Percentiles rank a stretch among this genome's conserved stretches.
These are phyloP conservation scores for Collybia nuda DNA, from an alignment of 768 basidiomycete species.

Conservation along the genomic window DNA sequence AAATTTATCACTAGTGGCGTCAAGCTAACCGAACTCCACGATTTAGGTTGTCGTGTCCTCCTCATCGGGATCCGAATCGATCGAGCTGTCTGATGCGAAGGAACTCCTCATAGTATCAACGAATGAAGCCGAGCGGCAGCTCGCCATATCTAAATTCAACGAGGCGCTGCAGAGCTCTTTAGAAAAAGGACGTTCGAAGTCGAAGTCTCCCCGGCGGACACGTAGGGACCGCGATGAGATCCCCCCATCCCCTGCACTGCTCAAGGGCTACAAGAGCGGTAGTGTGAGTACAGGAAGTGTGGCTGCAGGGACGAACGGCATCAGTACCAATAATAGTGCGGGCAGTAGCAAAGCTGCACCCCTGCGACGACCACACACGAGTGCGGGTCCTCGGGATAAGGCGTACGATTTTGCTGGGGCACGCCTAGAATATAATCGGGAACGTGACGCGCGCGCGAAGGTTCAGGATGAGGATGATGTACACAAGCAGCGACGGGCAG, in stretches of 20 bases:
- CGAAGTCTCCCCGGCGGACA: constrained; percentile 53
- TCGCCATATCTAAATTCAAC: constrained; percentile 60
- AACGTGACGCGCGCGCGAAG: constrained; percentile 1
- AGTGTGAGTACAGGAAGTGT: constrained; percentile 11
- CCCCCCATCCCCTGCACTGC: constrained; percentile 41
- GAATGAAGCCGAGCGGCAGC: constrained; percentile 65
- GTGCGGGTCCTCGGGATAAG: constrained; percentile 69
- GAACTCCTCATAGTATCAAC: constrained; percentile 70
- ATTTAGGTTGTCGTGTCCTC: constrained; percentile 49
- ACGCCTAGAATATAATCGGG: not conserved
- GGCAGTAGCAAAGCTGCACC: constrained; percentile 11
- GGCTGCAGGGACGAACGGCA: not conserved
- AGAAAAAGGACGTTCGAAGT: constrained; percentile 43
- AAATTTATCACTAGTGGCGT: constrained; percentile 5
- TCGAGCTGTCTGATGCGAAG: constrained; percentile 63
- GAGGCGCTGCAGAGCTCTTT: constrained; percentile 34
- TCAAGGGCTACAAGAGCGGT: constrained; percentile 10
- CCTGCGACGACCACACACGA: constrained; percentile 66
- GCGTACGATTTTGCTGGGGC: constrained; percentile 27
- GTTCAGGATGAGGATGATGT: constrained; percentile 5
- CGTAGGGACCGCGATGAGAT: constrained; percentile 32
- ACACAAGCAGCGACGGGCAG: constrained; percentile 5
- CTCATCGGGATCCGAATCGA: constrained; percentile 58
- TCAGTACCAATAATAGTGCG: constrained; percentile 1
- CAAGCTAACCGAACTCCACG: constrained; percentile 11